Conservation (phyloP, 1,284 basidiomycete genomes). For the Cutaneotrichosporon sp. region DNA sequence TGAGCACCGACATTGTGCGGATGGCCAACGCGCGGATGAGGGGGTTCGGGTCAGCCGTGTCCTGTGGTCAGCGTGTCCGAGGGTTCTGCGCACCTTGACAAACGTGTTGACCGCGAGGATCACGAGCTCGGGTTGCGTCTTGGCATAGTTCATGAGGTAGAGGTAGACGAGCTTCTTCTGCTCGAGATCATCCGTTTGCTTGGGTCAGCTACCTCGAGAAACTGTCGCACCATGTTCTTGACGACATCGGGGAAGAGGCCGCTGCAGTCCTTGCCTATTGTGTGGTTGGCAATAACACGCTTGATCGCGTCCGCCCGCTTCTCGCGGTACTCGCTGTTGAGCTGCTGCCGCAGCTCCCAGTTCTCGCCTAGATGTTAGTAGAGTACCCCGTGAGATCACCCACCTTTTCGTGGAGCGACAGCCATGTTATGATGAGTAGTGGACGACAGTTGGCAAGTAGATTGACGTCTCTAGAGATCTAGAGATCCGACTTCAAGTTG, state of each 20-base stretch:
- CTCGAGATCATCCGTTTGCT: constrained; percentile 57
- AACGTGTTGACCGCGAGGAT: constrained; percentile 99
- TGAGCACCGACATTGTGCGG: constrained; percentile 94
- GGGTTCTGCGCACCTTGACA: constrained; percentile 61
- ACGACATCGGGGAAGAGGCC: constrained; percentile 97
- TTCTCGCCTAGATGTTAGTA: constrained; percentile 65
- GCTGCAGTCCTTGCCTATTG: constrained; percentile 93
- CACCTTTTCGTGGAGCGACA: constrained; percentile 38
- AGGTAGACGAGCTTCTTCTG: constrained; percentile 77
- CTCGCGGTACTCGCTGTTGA: constrained; percentile 94
- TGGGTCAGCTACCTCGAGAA: constrained; percentile 12
- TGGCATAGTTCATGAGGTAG: constrained; percentile 98
- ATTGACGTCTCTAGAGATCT: not conserved
- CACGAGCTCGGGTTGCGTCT: constrained; percentile 94
- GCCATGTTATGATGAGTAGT: constrained; percentile 25
- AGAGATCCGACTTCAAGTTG: not conserved
- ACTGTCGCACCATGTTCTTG: constrained; percentile 76
- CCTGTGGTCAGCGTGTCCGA: constrained; percentile 57
- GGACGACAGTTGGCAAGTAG: not conserved
- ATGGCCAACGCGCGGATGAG: constrained; percentile 95
- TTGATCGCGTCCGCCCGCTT: constrained; percentile 98
- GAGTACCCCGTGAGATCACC: not conserved
- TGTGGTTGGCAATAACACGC: constrained; percentile 92
- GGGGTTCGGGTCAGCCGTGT: constrained; percentile 93
- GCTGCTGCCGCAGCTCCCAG: constrained; percentile 88